Conservation (phyloP, 1,284 basidiomycete species). For the Crucibulum parvulum region DNA sequence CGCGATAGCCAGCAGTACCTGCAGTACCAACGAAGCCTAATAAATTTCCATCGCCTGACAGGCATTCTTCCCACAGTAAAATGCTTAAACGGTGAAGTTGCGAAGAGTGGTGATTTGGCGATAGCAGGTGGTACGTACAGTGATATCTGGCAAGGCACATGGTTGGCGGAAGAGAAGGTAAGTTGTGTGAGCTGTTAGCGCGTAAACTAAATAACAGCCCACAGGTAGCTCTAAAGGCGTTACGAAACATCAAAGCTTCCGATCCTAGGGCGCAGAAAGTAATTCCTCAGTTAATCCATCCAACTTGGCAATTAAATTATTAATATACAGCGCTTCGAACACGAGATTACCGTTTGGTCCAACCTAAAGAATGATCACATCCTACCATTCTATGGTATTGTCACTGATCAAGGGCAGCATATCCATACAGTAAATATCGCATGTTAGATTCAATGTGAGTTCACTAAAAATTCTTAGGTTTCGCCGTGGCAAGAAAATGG, state of each 20-base stretch:
- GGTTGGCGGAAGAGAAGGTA: constrained; percentile 56
- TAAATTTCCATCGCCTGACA: constrained; percentile 53
- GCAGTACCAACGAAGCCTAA: constrained; percentile 48
- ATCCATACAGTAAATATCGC: constrained; percentile 49
- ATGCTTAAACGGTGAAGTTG: constrained; percentile 55
- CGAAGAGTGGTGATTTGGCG: constrained; percentile 40
- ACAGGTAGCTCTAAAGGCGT: constrained; percentile 61
- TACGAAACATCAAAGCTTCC: constrained; percentile 49
- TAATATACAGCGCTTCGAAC: constrained; percentile 52
- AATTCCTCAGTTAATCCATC: constrained; percentile 1
- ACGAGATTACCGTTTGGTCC: constrained; percentile 60
- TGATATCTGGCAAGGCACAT: constrained; percentile 57
- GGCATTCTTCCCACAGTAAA: constrained; percentile 58
- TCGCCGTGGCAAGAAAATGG: constrained; percentile 66
- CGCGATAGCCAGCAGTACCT: constrained; percentile 42
- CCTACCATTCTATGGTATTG: constrained; percentile 58
- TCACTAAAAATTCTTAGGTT: constrained; percentile 42
- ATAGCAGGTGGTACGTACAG: constrained; percentile 56
- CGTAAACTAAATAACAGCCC: not conserved
- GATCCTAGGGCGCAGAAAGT: constrained; percentile 49
- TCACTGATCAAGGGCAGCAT: constrained; percentile 54
- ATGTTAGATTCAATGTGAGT: not conserved
- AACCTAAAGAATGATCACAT: constrained; percentile 54
- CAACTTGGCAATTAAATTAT: not conserved
- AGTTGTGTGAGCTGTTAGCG: not conserved